These are phyloP conservation scores for Penicillium sp. DNA, from an alignment of 2,329 filamentous ascomycete genomes.

Conservation along the genomic window DNA sequence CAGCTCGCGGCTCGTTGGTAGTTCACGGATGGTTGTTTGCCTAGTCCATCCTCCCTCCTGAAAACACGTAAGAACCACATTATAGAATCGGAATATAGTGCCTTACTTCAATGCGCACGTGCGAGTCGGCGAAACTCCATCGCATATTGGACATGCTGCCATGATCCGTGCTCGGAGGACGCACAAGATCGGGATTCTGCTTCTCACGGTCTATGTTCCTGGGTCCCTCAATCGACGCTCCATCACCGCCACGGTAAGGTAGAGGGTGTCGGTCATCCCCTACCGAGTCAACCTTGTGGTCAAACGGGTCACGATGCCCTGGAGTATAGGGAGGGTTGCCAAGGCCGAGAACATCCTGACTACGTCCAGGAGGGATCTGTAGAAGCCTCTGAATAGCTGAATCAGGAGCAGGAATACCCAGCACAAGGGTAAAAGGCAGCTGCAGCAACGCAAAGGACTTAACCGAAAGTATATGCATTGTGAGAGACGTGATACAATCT, in stretches of 20 bases:
- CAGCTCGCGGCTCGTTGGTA: conserved; percentile 57
- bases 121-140: conserved; percentile 69
- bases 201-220: conserved; percentile 67
- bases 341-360: conserved; percentile 17
- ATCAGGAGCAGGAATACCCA: not conserved
- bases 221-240: conserved; percentile 67
- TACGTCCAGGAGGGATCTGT: conserved; percentile 1
- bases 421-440: not conserved
- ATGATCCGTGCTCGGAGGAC: conserved; percentile 72
- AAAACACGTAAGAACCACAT: not conserved
- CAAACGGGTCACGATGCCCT: conserved; percentile 60
- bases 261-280: conserved; percentile 63
- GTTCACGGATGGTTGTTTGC: conserved; percentile 55
- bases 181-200: conserved; percentile 70
- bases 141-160: conserved; percentile 70
- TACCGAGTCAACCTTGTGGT: conserved; percentile 62
- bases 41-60: conserved; percentile 76
- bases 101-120: conserved; percentile 57
- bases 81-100: not conserved
- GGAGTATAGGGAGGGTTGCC: conserved; percentile 56
- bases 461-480: not conserved
- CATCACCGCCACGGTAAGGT: conserved; percentile 64
- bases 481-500: not conserved
- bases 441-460: not conserved
- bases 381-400: conserved; percentile 1